Conservation (phyloP, 371 early-diverging fungal genomes). For the Haplosporangium sp. region DNA sequence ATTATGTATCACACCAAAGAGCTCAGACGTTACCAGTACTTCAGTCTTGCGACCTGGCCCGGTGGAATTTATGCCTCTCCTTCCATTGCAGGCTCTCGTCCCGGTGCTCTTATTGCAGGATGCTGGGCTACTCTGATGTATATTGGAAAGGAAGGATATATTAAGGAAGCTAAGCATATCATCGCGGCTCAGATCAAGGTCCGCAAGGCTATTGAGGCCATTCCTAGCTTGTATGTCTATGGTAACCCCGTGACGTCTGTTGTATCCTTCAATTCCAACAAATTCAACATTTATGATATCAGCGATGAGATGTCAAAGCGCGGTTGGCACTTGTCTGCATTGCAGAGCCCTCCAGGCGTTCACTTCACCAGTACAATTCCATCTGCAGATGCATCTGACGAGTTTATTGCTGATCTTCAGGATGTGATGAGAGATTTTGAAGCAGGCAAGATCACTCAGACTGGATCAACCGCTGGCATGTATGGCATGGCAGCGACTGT, state of each 20-base stretch:
- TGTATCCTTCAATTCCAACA: conserved; percentile 81
- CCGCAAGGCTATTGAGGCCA: conserved; percentile 59
- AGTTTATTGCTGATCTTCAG: conserved; percentile 84
- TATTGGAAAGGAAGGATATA: conserved; percentile 90
- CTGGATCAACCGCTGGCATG: conserved; percentile 86
- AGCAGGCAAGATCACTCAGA: conserved; percentile 76
- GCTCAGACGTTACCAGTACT: conserved; percentile 92
- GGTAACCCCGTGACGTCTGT: conserved; percentile 91
- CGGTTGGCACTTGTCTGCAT: conserved; percentile 90
- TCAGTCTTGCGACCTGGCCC: conserved; percentile 91
- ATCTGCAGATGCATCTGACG: conserved; percentile 77
- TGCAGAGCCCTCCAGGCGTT: conserved; percentile 91
- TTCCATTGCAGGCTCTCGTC: conserved; percentile 91
- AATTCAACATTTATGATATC: conserved; percentile 86
- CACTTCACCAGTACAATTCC: conserved; percentile 92
- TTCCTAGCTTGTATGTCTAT: conserved; percentile 83
- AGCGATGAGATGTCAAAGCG: conserved; percentile 79
- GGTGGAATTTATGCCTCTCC: conserved; percentile 98
- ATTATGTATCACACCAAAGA: conserved; percentile 88
- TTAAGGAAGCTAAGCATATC: conserved; percentile 84
- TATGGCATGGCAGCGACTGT: conserved; percentile 92
- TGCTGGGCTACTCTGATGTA: conserved; percentile 95
- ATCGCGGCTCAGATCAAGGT: conserved; percentile 82
- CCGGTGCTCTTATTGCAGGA: conserved; percentile 95
- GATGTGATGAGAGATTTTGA: conserved; percentile 76